Evolutionary conservation across 2,329 filamentous ascomycete genomes (phyloP), one percentile per base, ranked within the genome.

Genomic region (Stemphylium beticola): DNA sequence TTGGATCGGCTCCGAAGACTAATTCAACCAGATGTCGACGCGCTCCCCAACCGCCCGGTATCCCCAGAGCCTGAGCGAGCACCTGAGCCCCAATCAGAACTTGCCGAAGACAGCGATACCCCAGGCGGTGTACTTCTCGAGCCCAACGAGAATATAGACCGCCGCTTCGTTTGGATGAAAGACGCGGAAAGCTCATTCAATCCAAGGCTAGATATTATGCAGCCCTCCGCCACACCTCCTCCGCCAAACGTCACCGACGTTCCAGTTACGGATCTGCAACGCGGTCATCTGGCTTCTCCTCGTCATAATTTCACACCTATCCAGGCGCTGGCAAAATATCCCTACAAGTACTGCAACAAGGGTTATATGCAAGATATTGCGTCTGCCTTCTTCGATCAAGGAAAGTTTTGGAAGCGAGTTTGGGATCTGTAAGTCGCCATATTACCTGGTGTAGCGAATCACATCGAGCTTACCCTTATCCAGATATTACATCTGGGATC

Each of bases 401-500:
- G 76, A 24, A 78, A 91, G 44, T 79, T 89, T 60, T 84, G 83
- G 64, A 75, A 78, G 2, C 82, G 85, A 54, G 68, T 78, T 10
- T 96, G 92, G 92, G 87, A 93, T 58, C 77, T 96, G 90, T 95
- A 80, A 81, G 87, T 81, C 15, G 8, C 18, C 24, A 37, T 24
- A 4, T 9, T 4, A 72, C 65, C 24, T 68, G 69, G 54, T 68
- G 66, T 46, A 53, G 14, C 2, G 10, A 24, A 33, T 38, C 9
- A 24, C 33, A 29, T 55, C 26, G 4, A 29, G 10, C 26, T 29
- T 29, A 29, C 8, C 11, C 11, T 29, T 29, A 11, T 9, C 11
- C 42, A 91, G 88, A 49, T 92, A 88, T 74, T 92, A 90, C 71
- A 68, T 92, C 32, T 81, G 86, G 68, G 72, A 77, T 7, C 74